Conservation (phyloP, 345 rosid species). For the Lepidium aucheri region DNA sequence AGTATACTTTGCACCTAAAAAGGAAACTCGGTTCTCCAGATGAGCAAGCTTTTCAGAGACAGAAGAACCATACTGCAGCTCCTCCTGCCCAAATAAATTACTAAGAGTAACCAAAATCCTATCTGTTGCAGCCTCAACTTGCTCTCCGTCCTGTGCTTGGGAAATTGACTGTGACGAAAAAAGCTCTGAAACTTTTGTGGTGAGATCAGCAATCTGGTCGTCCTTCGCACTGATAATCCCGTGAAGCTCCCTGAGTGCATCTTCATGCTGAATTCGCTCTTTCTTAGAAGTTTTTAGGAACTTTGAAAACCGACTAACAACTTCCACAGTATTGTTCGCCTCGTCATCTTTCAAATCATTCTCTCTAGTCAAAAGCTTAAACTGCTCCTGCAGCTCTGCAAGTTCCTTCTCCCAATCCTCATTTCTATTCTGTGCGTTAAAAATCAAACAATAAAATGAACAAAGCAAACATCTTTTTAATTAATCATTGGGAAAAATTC, state of each 20-base stretch:
- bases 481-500: neutral
- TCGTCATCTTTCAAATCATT: slow-evolving; percentile 16
- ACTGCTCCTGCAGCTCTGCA: slow-evolving; percentile 32
- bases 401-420: slow-evolving; percentile 40
- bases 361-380: slow-evolving; percentile 31
- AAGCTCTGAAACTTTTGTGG: slow-evolving; percentile 41
- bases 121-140: slow-evolving; percentile 42
- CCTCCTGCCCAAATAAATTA: slow-evolving; percentile 46
- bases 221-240: slow-evolving; percentile 34
- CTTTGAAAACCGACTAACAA: slow-evolving; percentile 44
- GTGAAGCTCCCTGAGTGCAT: slow-evolving; percentile 33
- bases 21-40: slow-evolving; percentile 45
- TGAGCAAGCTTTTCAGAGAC: slow-evolving; percentile 39
- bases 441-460: slow-evolving; percentile 5
- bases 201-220: slow-evolving; percentile 53
- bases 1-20: slow-evolving; percentile 55
- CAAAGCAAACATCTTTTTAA: neutral
- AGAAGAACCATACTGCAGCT: slow-evolving; percentile 44
- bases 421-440: slow-evolving; percentile 44
- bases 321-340: slow-evolving; percentile 26
- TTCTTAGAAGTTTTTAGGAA: slow-evolving; percentile 33
- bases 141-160: slow-evolving; percentile 27
- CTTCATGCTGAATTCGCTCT: slow-evolving; percentile 39
- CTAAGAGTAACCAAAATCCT: slow-evolving; percentile 59
- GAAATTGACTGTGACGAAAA: slow-evolving; percentile 17